Base-by-base conservation (phyloP, 73 alveolate genomes). In the Tetrahymena malaccensis region DNA sequence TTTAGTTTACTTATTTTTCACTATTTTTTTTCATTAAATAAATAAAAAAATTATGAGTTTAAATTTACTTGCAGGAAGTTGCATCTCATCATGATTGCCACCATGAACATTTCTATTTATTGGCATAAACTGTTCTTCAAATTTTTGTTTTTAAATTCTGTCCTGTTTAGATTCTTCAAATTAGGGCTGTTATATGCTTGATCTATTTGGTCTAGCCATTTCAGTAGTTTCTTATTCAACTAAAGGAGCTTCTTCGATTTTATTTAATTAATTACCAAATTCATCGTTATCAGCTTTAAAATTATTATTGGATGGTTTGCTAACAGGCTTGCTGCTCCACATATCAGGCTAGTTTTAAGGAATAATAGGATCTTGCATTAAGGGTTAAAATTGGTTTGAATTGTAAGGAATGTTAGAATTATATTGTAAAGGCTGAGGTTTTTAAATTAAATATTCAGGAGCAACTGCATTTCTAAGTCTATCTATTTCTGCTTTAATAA, bases 401-500 rank as follows among this genome's bases (percentile, higher is more conserved):
- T 94, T 95, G 94, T 70, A 96, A 55, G 27, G 85, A 34, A 34
- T 85, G 38, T 94, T 85, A 38, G 35, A 85, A 43, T 31, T 38
- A 43, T 37, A 43, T 43, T 37, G 37, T 50, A 94, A 70, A 22
- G 84, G 84, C 37, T 95, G 55, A 27, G 95, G 95, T 34, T 94
- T 95, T 34, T 85, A 33, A 33, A 95, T 89, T 83, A 84, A 55
- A 17, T 43, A 50, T 43, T 95, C 97, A 44, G 97, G 96, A 8
- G 98, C 98, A 17, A 98, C 99, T 16, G 99, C 98, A 43, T 96
- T 94, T 94, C 99, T 98, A 43, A 99, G 93, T 94, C 99, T 98
- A 43, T 99, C 99, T 70, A 99, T 99, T 96, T 99, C 99, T 56
- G 96, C 95, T 97, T 99, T 99, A 6, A 98, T 98, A 85, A 98